Conservation (phyloP, 805 yeast species). For the Babjeviella inositovora region DNA sequence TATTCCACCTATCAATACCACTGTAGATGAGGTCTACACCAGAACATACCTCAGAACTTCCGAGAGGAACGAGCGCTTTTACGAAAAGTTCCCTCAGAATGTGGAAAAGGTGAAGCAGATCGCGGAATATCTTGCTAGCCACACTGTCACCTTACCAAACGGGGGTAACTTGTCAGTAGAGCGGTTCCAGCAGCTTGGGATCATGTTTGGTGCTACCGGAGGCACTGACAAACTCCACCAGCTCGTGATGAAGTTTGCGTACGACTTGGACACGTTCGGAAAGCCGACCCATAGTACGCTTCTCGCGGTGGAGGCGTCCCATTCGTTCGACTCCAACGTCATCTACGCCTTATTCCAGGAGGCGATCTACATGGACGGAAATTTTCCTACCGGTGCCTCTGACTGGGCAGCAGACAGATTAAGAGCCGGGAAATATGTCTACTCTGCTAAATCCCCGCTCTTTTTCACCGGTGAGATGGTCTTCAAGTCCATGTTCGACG, state of each 20-base stretch:
- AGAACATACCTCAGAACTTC: constrained; percentile 28
- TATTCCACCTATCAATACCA: constrained; percentile 30
- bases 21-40: constrained; percentile 28
- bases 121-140: constrained; percentile 12
- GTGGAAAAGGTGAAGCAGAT: constrained; percentile 16
- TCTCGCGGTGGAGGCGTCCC: constrained; percentile 11
- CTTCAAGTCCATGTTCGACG: constrained; percentile 30
- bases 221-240: constrained; percentile 31
- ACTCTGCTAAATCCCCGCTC: constrained; percentile 8
- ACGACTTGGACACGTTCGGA: constrained; percentile 18
- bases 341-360: constrained; percentile 42
- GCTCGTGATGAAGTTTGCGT: constrained; percentile 19
- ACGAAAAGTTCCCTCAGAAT: constrained; percentile 31
- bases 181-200: constrained; percentile 36
- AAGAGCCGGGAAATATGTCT: constrained; percentile 6
- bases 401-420: constrained; percentile 33
- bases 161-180: constrained; percentile 32
- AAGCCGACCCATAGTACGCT: constrained; percentile 20
- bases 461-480: constrained; percentile 44
- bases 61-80: constrained; percentile 31
- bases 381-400: constrained; percentile 8
- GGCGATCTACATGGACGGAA: constrained; percentile 36
- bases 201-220: constrained; percentile 31
- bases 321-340: constrained; percentile 34
- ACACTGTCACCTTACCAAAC: constrained; percentile 23